phyloP scores from a whole-genome alignment of 768 basidiomycete species.

The Mycena albidolilacea region DNA sequence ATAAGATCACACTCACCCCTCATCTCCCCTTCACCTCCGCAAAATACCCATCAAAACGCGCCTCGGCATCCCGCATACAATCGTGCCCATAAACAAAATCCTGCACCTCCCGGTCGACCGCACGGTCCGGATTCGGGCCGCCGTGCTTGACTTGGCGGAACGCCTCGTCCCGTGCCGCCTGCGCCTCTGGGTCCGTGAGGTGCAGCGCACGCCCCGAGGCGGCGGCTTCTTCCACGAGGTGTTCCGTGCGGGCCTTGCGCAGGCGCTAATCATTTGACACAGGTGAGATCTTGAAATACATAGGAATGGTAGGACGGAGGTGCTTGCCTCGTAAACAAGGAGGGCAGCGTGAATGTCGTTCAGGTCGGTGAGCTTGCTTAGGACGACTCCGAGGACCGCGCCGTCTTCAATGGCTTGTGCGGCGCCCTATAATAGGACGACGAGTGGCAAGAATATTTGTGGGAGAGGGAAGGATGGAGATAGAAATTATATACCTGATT shows the following conservation, averaged over 20 bases:
- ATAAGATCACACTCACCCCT: neutral
- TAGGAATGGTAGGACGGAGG: too few species aligned
- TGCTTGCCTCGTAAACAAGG: conserved; percentile 39
- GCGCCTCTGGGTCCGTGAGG: conserved; percentile 38
- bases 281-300: too few species aligned
- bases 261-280: conserved; percentile 24
- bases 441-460: neutral
- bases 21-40: conserved; percentile 1
- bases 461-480: too few species aligned
- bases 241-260: conserved; percentile 41
- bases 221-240: conserved; percentile 41
- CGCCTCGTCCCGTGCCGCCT: conserved; percentile 42
- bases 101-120: conserved; percentile 40
- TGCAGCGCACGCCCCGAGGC: conserved; percentile 37
- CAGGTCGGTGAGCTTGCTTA: conserved; percentile 36
- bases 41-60: conserved; percentile 30
- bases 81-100: conserved; percentile 43
- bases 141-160: conserved; percentile 40
- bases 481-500: conserved; percentile 18
- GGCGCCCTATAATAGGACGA: conserved; percentile 48
- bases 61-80: conserved; percentile 39
- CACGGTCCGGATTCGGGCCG: conserved; percentile 42
- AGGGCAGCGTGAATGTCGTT: conserved; percentile 35
- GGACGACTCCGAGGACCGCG: conserved; percentile 49
- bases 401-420: conserved; percentile 60